phyloP scores from a whole-genome alignment of 768 basidiomycete species.

The Tricholoma furcatifolium region DNA sequence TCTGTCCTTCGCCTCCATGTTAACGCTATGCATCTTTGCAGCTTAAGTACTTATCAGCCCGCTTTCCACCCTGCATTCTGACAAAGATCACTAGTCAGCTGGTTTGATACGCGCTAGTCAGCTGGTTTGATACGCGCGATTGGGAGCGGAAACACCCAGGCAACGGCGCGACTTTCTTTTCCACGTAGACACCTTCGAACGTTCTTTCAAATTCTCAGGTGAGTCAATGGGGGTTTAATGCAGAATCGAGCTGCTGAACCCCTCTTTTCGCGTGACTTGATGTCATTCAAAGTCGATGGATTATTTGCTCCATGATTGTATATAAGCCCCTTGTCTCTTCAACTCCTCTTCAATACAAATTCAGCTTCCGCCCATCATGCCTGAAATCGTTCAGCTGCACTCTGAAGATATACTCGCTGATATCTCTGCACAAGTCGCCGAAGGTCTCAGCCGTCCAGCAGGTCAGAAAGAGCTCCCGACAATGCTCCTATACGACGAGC shows the following conservation, averaged over 20 bases:
- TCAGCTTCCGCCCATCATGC: slow-evolving; percentile 26
- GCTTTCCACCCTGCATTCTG: not conserved
- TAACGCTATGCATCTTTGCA: not conserved
- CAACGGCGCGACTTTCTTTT: not conserved
- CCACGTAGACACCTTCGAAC: not conserved
- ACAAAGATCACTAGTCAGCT: slow-evolving; percentile 11
- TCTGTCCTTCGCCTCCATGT: not conserved
- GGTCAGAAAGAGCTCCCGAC: slow-evolving; percentile 74
- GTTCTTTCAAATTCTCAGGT: no score
- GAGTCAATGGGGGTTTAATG: not conserved
- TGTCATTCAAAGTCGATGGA: slow-evolving; percentile 9
- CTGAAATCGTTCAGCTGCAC: slow-evolving; percentile 52
- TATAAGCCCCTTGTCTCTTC: slow-evolving; percentile 4
- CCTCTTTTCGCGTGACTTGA: slow-evolving; percentile 10
- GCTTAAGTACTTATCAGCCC: not conserved
- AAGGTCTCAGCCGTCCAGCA: slow-evolving; percentile 52
- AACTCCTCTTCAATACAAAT: not conserved
- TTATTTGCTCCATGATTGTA: not conserved
- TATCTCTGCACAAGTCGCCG: slow-evolving; percentile 45
- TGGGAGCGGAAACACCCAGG: not conserved
- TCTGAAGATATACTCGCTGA: slow-evolving; percentile 30
- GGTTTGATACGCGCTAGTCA: not conserved
- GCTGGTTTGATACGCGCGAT: not conserved
- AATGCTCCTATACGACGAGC: slow-evolving; percentile 82
- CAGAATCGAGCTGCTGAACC: not conserved